A percentile compares a stretch with the other conserved stretches of the same genome.
Conservation (phyloP, 2,329 filamentous ascomycete genomes). For the Ambrosiella xylebori region DNA sequence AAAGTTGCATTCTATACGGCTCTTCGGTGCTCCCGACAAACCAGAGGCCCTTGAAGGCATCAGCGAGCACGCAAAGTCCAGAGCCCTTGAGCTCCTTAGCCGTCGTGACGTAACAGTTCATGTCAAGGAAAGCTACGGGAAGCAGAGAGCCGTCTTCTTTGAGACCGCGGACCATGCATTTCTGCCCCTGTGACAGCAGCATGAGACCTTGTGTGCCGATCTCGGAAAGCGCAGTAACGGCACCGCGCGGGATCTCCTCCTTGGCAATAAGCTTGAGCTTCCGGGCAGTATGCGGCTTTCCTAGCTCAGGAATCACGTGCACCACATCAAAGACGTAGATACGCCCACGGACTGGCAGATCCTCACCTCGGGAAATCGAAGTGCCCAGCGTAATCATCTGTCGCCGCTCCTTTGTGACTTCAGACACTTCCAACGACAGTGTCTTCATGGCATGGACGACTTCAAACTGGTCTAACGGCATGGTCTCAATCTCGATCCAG, state of each 20-base stretch:
- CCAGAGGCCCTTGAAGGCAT: slow-evolving; percentile 88
- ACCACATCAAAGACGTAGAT: slow-evolving; percentile 88
- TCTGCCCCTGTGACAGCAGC: slow-evolving; percentile 84
- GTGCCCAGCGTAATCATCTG: slow-evolving; percentile 75
- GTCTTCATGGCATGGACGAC: slow-evolving; percentile 66
- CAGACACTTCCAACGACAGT: slow-evolving; percentile 74
- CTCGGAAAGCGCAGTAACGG: slow-evolving; percentile 70
- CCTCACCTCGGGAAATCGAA: slow-evolving; percentile 72
- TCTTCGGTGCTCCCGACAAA: slow-evolving; percentile 94
- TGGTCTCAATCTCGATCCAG: slow-evolving; percentile 61
- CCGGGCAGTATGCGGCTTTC: slow-evolving; percentile 66
- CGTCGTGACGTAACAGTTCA: slow-evolving; percentile 83
- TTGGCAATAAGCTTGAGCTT: slow-evolving; percentile 72
- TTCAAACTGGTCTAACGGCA: slow-evolving; percentile 58
- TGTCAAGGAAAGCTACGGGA: slow-evolving; percentile 93
- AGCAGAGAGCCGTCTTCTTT: slow-evolving; percentile 89
- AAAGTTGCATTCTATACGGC: slow-evolving; percentile 84
- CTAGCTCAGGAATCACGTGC: slow-evolving; percentile 76
- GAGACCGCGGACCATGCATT: slow-evolving; percentile 88
- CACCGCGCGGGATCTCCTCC: slow-evolving; percentile 81
- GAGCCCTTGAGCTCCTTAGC: slow-evolving; percentile 69
- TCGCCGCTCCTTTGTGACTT: slow-evolving; percentile 72
- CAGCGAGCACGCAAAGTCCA: slow-evolving; percentile 72
- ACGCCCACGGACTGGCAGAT: slow-evolving; percentile 67
- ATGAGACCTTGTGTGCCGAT: slow-evolving; percentile 78